phyloP scores from a whole-genome alignment of 257 asterid genomes.

The Solanum rostratum region DNA sequence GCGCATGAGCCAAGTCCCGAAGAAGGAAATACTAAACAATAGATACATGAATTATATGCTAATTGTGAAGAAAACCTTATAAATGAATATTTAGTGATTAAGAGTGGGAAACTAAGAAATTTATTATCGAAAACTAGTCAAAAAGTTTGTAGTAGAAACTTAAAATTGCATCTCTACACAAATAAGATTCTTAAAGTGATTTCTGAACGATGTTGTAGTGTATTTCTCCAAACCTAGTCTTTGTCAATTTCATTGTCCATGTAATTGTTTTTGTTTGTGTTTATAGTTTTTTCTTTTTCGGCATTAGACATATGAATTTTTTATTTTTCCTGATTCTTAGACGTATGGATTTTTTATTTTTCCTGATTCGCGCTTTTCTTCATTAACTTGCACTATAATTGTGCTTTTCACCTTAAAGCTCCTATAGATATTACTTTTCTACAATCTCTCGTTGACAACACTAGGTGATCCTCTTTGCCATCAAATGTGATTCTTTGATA shows the following conservation, averaged over 20 bases:
- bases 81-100: neutral
- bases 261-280: neutral
- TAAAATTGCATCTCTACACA: neutral
- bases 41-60: neutral
- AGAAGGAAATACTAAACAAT: neutral
- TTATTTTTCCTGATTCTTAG: neutral
- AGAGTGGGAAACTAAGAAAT: neutral
- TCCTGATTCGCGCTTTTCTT: neutral
- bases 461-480: neutral
- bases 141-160: neutral
- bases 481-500: neutral
- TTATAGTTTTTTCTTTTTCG: neutral
- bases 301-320: neutral
- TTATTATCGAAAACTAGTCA: neutral
- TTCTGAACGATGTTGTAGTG: neutral
- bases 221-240: neutral
- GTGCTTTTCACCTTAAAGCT: neutral
- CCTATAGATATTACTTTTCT: neutral
- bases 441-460: neutral
- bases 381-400: neutral
- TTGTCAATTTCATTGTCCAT: neutral
- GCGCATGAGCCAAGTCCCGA: neutral
- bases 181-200: neutral
- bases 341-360: too few species aligned
- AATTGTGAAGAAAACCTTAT: neutral